These are phyloP conservation scores for Phytophthora macrochlamydospora DNA, from an alignment of 352 stramenopile species.

Conservation along the genomic window DNA sequence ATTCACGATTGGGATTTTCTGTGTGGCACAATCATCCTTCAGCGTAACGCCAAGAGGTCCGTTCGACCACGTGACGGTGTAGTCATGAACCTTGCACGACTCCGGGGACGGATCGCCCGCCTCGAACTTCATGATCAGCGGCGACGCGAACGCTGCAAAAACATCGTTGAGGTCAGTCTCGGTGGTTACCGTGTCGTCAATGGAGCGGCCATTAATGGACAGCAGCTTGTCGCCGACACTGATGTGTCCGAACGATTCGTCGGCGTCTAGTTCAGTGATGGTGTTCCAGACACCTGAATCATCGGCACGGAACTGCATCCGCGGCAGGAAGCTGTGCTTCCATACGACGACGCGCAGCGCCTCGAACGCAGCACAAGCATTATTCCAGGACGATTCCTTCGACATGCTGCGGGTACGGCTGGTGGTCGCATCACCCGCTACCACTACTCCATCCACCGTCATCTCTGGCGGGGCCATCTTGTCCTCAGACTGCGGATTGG, in stretches of 20 bases:
- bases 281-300: conserved; percentile 61
- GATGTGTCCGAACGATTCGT: conserved; percentile 86
- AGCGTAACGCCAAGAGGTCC: conserved; percentile 83
- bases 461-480: conserved; percentile 41
- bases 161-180: conserved; percentile 78
- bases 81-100: conserved; percentile 80
- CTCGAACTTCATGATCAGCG: conserved; percentile 87
- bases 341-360: conserved; percentile 83
- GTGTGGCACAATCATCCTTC: conserved; percentile 84
- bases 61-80: conserved; percentile 89
- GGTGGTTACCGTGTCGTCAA: conserved; percentile 62
- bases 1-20: conserved; percentile 89
- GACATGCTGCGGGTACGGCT: conserved; percentile 53
- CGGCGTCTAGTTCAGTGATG: conserved; percentile 71
- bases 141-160: conserved; percentile 72
- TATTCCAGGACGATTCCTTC: conserved; percentile 88
- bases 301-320: conserved; percentile 62
- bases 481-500: conserved; percentile 79
- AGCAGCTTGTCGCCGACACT: conserved; percentile 67
- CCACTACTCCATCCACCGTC: conserved; percentile 25
- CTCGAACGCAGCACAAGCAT: conserved; percentile 73
- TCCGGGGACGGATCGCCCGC: conserved; percentile 46
- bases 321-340: conserved; percentile 87
- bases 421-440: conserved; percentile 24
- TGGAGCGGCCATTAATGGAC: conserved; percentile 76